Evolutionary conservation across 331 rosid species (phyloP).

Genomic region (Arachis monticola): DNA sequence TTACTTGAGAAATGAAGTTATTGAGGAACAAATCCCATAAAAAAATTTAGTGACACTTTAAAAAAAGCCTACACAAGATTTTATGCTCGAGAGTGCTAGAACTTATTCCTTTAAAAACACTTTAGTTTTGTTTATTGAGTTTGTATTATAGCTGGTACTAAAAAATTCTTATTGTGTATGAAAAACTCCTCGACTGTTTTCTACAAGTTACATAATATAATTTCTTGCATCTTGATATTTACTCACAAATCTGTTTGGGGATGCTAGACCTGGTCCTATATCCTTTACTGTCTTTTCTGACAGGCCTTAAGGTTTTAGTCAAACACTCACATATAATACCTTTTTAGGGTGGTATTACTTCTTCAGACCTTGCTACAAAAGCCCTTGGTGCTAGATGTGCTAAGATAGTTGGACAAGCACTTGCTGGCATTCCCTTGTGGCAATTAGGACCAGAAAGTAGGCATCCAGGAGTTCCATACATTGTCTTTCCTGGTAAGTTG

Average conservation of each 20-base stretch:
- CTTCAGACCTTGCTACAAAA: conserved; percentile 94
- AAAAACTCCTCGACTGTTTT: conserved; percentile 8
- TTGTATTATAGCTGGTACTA: background rate
- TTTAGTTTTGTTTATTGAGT: too few relatives aligned
- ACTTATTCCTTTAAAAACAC: too few relatives aligned
- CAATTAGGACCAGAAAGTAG: conserved; percentile 95
- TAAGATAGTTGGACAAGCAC: conserved; percentile 93
- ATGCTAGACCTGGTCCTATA: background rate
- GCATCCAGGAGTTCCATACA: conserved; percentile 96
- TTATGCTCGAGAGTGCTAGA: background rate
- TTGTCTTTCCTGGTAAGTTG: conserved; percentile 90
- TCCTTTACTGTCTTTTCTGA: background rate
- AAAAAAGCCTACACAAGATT: conserved; percentile 5
- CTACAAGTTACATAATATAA: conserved; percentile 10
- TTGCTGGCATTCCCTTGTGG: conserved; percentile 97
- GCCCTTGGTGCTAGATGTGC: conserved; percentile 97
- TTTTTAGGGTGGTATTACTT: conserved; percentile 93
- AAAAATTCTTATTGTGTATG: conserved; percentile 6
- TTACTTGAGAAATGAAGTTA: conserved; percentile 8
- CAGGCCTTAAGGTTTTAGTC: conserved; percentile 14
- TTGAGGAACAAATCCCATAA: conserved; percentile 20
- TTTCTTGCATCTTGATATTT: background rate
- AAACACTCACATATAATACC: conserved; percentile 39
- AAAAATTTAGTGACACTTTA: background rate
- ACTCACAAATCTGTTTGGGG: conserved; percentile 10